Evolutionary conservation across 345 rosid species (phyloP).

Genomic region (Boechera stricta): DNA sequence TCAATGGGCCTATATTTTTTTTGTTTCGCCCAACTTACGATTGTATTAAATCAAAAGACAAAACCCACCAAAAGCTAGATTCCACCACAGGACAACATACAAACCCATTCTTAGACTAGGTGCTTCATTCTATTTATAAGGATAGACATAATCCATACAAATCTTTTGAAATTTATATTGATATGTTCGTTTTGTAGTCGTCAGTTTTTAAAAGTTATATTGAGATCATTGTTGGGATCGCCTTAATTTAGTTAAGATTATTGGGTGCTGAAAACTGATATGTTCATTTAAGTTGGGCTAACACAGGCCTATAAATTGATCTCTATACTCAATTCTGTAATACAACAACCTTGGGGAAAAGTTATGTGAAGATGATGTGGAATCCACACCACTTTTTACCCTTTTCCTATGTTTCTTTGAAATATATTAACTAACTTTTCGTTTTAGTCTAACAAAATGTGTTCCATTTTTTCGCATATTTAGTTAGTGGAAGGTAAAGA

Average conservation of each 20-base stretch:
- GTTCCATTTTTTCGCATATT: conserved; percentile 16
- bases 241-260: background rate
- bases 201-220: background rate
- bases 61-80: background rate
- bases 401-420: background rate
- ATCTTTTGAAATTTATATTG: too few species aligned
- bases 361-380: conserved; percentile 25
- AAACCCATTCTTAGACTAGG: too few species aligned
- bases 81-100: too few species aligned
- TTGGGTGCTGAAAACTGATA: background rate
- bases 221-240: background rate
- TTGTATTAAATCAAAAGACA: background rate
- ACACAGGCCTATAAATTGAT: too few species aligned
- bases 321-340: too few species aligned
- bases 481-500: conserved; percentile 37
- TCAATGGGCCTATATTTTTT: background rate
- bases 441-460: background rate
- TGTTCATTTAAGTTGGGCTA: too few species aligned
- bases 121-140: too few species aligned
- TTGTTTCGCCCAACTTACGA: background rate
- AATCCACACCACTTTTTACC: conserved; percentile 26
- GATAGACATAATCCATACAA: too few species aligned
- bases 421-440: background rate
- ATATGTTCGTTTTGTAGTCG: too few species aligned
- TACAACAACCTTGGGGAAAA: too few species aligned